Percentiles rank a stretch among this genome's conserved stretches.
Evolutionary conservation across 2,329 filamentous ascomycete species (phyloP).

Genomic region (Aspergillus alliaceus): DNA sequence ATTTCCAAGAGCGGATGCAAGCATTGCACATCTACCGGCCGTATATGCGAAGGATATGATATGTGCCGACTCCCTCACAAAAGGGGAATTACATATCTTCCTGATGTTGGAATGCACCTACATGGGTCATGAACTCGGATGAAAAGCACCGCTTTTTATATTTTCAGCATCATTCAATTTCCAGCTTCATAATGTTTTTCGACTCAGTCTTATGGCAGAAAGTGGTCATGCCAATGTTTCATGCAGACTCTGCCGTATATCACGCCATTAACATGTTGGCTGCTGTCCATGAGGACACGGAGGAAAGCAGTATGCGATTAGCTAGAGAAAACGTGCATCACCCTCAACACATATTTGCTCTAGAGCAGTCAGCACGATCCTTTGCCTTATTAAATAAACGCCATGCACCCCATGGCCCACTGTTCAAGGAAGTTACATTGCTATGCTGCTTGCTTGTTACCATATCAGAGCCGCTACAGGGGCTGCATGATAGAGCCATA

Average conservation of each 20-base stretch:
- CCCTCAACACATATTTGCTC: background rate
- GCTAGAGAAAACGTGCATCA: background rate
- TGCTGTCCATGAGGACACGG: background rate
- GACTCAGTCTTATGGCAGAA: background rate
- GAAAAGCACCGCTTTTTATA: slow-evolving; percentile 3
- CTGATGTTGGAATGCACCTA: background rate
- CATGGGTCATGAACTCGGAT: background rate
- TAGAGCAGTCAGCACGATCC: slow-evolving; percentile 3
- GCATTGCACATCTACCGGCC: slow-evolving; percentile 3
- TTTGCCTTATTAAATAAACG: background rate
- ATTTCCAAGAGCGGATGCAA: background rate
- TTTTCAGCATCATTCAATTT: slow-evolving; percentile 3
- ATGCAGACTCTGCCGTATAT: slow-evolving; percentile 1
- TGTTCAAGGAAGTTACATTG: background rate
- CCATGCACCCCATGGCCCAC: background rate
- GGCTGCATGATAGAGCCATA: background rate
- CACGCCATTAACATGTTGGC: background rate
- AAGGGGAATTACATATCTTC: background rate
- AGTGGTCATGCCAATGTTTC: background rate
- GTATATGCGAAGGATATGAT: slow-evolving; percentile 1
- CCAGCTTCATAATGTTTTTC: background rate
- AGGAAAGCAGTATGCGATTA: background rate
- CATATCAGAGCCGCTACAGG: background rate
- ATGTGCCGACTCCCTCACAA: background rate
- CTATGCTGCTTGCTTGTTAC: slow-evolving; percentile 4